A percentile compares a stretch with the other conserved stretches of the same genome.
These are phyloP conservation scores for Cyphellophora attinorum DNA, from an alignment of 2,329 filamentous ascomycete genomes.

Conservation along the genomic window DNA sequence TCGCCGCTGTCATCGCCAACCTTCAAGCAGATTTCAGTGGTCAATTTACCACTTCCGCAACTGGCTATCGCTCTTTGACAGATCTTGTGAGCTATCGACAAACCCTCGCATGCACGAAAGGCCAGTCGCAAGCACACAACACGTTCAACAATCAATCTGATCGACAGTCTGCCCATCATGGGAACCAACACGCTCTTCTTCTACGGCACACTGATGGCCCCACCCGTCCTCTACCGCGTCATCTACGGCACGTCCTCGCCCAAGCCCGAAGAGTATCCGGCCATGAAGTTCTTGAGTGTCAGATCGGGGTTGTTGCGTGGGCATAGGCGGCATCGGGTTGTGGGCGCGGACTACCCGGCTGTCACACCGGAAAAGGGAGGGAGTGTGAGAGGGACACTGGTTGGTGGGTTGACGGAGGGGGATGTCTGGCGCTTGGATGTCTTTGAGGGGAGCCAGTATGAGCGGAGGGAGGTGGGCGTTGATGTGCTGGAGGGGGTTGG, in stretches of 20 bases:
- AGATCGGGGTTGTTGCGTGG: slow-evolving; percentile 65
- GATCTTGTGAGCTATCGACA: too few relatives aligned
- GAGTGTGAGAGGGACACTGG: slow-evolving; percentile 64
- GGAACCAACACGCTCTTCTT: slow-evolving; percentile 50
- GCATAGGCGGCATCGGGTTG: slow-evolving; percentile 63
- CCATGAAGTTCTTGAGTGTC: slow-evolving; percentile 48
- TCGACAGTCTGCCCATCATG: too few relatives aligned
- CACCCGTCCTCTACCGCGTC: slow-evolving; percentile 75
- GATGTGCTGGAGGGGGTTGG: slow-evolving; percentile 25
- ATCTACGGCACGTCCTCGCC: slow-evolving; percentile 55
- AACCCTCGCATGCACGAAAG: too few relatives aligned
- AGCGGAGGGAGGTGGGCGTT: slow-evolving; percentile 40
- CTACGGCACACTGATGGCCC: slow-evolving; percentile 70
- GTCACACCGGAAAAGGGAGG: slow-evolving; percentile 43
- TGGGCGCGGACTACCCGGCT: slow-evolving; percentile 67
- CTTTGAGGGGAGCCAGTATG: slow-evolving; percentile 75
- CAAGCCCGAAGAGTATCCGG: slow-evolving; percentile 34
- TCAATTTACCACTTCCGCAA: too few relatives aligned
- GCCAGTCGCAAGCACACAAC: too few relatives aligned
- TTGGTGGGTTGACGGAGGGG: slow-evolving; percentile 65
- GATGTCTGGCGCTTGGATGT: slow-evolving; percentile 67
- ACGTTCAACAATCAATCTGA: too few relatives aligned
- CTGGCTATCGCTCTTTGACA: too few relatives aligned
- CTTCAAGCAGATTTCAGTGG: too few relatives aligned
- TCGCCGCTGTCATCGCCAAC: too few relatives aligned